A percentile compares a stretch with the other conserved stretches of the same genome.
These are phyloP conservation scores for Breviolum minutum DNA, from an alignment of 73 alveolate species.

Conservation along the genomic window DNA sequence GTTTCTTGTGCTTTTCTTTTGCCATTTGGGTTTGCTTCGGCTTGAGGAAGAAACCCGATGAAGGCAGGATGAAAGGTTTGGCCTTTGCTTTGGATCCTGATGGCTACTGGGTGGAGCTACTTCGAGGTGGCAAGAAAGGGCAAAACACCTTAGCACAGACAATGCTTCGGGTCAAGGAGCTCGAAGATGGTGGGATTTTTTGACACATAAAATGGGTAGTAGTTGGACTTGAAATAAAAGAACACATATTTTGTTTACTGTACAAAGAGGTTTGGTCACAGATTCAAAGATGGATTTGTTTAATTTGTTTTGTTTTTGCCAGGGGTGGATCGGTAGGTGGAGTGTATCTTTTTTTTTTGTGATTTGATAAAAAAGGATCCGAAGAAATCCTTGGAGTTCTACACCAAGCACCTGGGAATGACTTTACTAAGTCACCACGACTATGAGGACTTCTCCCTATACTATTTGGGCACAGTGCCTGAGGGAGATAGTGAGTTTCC, in stretches of 20 bases:
- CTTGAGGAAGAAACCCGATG: constrained; percentile 81
- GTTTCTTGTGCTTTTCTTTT: no score
- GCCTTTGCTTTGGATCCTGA: constrained; percentile 92
- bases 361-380: constrained; percentile 35
- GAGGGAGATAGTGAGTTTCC: constrained; percentile 91
- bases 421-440: constrained; percentile 37
- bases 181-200: background rate
- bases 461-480: constrained; percentile 75
- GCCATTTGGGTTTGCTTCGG: no score
- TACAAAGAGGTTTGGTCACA: background rate
- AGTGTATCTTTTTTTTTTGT: background rate
- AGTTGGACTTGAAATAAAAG: background rate
- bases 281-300: background rate
- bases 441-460: constrained; percentile 83
- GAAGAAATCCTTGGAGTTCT: constrained; percentile 70
- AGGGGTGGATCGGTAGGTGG: background rate
- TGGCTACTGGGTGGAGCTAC: constrained; percentile 94
- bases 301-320: background rate
- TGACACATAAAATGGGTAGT: no score
- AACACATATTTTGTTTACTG: background rate
- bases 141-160: constrained; percentile 79
- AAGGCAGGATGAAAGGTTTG: constrained; percentile 86
- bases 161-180: constrained; percentile 82
- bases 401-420: constrained; percentile 88
- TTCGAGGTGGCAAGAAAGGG: constrained; percentile 48